Conservation (phyloP, 139 green algal genomes). For the Trebouxia sp. region DNA sequence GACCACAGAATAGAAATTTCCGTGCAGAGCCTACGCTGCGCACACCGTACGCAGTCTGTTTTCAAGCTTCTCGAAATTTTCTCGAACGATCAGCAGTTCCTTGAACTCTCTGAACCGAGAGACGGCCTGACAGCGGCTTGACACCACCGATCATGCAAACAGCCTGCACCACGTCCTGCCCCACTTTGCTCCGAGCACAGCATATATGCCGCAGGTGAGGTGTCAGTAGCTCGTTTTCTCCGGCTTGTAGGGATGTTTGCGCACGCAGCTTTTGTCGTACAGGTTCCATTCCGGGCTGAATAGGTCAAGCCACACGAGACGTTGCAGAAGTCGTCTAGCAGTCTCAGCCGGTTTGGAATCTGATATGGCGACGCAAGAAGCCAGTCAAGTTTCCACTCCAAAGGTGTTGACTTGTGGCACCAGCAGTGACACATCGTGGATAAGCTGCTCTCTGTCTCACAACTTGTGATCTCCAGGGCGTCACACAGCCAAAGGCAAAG, state of each 20-base stretch:
- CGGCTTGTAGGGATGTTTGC: not conserved
- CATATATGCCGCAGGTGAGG: not conserved
- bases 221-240: not conserved
- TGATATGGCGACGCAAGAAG: conserved; percentile 17
- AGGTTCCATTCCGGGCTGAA: not conserved
- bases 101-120: too few relatives aligned
- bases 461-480: conserved; percentile 39
- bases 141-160: conserved; percentile 9
- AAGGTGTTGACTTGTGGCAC: not conserved
- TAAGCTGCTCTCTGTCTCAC: not conserved
- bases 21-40: too few relatives aligned
- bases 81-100: too few relatives aligned
- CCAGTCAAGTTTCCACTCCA: not conserved
- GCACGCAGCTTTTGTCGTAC: not conserved
- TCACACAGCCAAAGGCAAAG: conserved; percentile 54
- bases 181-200: not conserved
- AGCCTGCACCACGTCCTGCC: not conserved
- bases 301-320: not conserved
- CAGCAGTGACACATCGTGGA: not conserved
- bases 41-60: too few relatives aligned
- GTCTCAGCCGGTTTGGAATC: not conserved
- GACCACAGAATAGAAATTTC: not conserved
- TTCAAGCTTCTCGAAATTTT: too few relatives aligned
- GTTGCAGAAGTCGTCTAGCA: not conserved
- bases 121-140: too few relatives aligned